Percentiles rank a stretch among this genome's conserved stretches.
These are phyloP conservation scores for Ustilago esculenta DNA, from an alignment of 1,284 basidiomycete species.

Conservation along the genomic window DNA sequence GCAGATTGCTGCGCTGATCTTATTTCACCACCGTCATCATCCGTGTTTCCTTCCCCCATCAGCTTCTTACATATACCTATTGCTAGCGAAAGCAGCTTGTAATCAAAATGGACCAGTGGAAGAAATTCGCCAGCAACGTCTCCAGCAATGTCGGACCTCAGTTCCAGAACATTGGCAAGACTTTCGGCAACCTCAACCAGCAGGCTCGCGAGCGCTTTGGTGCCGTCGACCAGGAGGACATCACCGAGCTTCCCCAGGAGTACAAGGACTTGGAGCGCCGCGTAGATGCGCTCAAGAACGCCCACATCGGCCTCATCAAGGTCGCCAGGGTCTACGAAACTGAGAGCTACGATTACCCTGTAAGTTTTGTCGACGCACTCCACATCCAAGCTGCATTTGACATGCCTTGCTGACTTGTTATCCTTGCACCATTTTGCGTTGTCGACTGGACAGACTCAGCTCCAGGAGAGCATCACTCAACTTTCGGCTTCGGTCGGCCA, in stretches of 20 bases:
- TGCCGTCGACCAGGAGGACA: constrained; percentile 86
- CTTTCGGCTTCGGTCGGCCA: constrained; percentile 73
- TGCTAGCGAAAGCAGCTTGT: background rate
- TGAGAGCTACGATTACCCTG: constrained; percentile 65
- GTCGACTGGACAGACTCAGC: constrained; percentile 57
- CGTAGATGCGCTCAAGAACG: constrained; percentile 85
- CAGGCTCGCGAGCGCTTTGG: constrained; percentile 80
- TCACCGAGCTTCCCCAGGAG: constrained; percentile 83
- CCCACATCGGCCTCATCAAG: constrained; percentile 82
- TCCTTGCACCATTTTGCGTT: background rate
- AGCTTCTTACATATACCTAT: background rate
- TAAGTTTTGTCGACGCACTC: constrained; percentile 72
- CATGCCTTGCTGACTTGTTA: constrained; percentile 51
- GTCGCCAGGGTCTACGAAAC: constrained; percentile 57
- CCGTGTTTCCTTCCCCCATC: background rate
- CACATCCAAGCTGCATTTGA: too few relatives aligned
- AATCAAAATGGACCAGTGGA: constrained; percentile 78
- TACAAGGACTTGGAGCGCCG: constrained; percentile 94
- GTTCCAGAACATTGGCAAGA: constrained; percentile 76
- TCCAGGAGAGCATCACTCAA: constrained; percentile 71
- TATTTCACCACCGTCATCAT: constrained; percentile 1
- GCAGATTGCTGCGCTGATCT: background rate
- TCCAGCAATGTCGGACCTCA: constrained; percentile 59
- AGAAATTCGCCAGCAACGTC: constrained; percentile 58
- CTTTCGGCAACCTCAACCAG: constrained; percentile 79